These are phyloP conservation scores for Saccharomycopsis sp. DNA, from an alignment of 805 yeast genomes.

Conservation along the genomic window DNA sequence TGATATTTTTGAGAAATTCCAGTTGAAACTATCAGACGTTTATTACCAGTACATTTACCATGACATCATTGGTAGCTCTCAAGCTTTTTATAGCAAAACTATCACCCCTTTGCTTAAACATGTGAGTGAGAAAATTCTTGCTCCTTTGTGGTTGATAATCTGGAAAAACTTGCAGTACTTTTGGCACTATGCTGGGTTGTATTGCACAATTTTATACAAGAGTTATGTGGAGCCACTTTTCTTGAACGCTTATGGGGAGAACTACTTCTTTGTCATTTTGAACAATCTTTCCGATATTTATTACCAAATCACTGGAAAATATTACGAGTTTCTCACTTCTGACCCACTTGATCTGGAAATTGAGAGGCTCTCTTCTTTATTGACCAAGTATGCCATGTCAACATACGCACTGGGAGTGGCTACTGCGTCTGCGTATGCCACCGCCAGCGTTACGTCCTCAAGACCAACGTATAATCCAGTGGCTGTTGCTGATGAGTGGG, in stretches of 20 bases:
- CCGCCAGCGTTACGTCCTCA: neutral
- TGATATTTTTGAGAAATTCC: too few species aligned
- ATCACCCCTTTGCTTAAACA: too few species aligned
- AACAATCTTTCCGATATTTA: neutral
- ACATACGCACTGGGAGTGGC: slow-evolving; percentile 2
- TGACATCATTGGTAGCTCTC: too few species aligned
- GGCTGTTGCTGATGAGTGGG: neutral
- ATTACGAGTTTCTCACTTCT: slow-evolving; percentile 16
- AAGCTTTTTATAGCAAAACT: too few species aligned
- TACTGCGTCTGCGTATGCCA: neutral
- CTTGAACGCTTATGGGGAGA: neutral
- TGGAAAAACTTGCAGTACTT: too few species aligned
- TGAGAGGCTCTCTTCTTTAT: slow-evolving; percentile 12
- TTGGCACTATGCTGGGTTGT: neutral
- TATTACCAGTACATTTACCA: too few species aligned
- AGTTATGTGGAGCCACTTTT: neutral
- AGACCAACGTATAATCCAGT: too few species aligned
- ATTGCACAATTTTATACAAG: neutral
- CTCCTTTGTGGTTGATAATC: too few species aligned
- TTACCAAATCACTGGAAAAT: neutral
- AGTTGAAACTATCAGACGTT: too few species aligned
- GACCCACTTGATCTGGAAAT: slow-evolving; percentile 20
- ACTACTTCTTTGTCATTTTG: neutral
- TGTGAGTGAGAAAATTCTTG: too few species aligned
- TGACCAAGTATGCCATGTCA: slow-evolving; percentile 10